Evolutionary conservation across 805 yeast genomes (phyloP), one percentile per base, ranked within the genome.

Genomic region (Soucietia sequanensis): DNA sequence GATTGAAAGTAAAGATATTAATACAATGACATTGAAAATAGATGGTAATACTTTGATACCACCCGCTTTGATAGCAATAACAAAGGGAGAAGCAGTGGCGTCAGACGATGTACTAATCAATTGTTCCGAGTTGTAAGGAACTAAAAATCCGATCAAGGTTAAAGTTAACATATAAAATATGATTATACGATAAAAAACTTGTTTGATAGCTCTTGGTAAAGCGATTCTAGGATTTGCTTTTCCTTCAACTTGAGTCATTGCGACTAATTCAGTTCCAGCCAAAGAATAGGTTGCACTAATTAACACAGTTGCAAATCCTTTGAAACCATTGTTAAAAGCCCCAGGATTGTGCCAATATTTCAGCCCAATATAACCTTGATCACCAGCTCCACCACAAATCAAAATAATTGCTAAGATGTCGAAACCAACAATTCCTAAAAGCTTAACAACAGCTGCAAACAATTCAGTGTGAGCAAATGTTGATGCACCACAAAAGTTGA

Each of bases 321-420:
- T 65, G 34, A 59, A 57, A 3, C 79, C 78, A 30, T 60, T 44
- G 23, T 62, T 55, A 38, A 66, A 64, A 1, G 68, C 49, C 9
- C 67, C 67, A 0, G 68, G 65, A 17, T 53, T 42, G 37, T 52
- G 56, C 69, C 70, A 66, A 46, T 64, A 44, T 36, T 50, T 52
- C 16, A 50, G 62, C 6, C 72, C 72, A 30, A 66, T 58, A 41
- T 41, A 64, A 4, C 70, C 72, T 19, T 56, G 50, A 17, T 59
- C 52, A 8, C 69, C 68, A n/a, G n/a, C n/a, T 9, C 72, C 76
- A 26, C 72, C 72, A 37, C 68, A 59, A 20, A 65, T 63, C 30
- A 66, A 55, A 17, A 65, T 44, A 12, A 66, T 52, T 23, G 69
- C 70, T 29, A 65, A 52, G 24, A 65, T 65, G 42, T 64, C 56